These are phyloP conservation scores for Emergomyces pasteurianus DNA, from an alignment of 2,329 filamentous ascomycete species.

Conservation along the genomic window DNA sequence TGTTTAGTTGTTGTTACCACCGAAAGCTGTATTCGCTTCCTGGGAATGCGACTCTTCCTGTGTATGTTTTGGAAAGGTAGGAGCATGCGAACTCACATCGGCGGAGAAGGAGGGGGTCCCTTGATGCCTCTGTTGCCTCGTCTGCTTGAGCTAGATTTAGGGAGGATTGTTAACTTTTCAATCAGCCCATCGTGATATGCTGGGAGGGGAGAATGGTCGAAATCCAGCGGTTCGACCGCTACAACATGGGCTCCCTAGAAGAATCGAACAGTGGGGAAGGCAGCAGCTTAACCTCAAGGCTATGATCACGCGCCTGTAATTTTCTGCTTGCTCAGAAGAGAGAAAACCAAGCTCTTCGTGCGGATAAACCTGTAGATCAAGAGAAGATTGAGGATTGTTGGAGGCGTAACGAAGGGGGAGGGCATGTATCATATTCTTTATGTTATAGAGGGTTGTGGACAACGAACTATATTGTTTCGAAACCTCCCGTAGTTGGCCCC, in stretches of 20 bases:
- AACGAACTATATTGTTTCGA: not conserved
- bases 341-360: not conserved
- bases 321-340: not conserved
- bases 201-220: not conserved
- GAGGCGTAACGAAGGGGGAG: no score
- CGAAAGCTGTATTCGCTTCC: conserved; percentile 16
- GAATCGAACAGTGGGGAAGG: not conserved
- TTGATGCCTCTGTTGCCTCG: no score
- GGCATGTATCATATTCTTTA: not conserved
- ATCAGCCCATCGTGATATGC: not conserved
- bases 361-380: no score
- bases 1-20: conserved; percentile 25
- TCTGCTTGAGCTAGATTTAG: not conserved
- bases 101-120: not conserved
- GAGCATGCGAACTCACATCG: not conserved
- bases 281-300: not conserved
- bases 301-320: not conserved
- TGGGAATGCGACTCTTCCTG: not conserved
- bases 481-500: not conserved
- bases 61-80: not conserved
- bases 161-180: not conserved
- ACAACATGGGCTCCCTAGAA: not conserved
- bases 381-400: not conserved
- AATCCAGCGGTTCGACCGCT: not conserved
- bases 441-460: not conserved